A percentile compares a stretch with the other conserved stretches of the same genome.
phyloP scores from a whole-genome alignment of 129 eudicot species.

The Centaurea solstitialis region DNA sequence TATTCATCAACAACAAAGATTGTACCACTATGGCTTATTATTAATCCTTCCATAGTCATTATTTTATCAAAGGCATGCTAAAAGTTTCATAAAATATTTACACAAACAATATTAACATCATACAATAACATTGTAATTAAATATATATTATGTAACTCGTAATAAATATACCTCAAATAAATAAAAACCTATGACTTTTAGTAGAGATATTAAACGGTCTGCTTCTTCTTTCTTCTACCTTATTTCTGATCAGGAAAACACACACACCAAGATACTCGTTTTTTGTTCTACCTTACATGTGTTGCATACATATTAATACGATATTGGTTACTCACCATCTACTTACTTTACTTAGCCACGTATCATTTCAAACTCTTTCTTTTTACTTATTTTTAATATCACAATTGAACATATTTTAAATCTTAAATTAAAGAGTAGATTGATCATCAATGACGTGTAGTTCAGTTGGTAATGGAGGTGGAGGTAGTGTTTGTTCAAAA shows the following conservation, averaged over 20 bases:
- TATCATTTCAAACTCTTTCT: not conserved
- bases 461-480: too few species aligned
- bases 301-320: not conserved
- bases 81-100: not conserved
- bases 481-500: too few species aligned
- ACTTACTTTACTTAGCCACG: not conserved
- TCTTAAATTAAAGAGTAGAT: too few species aligned
- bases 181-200: not conserved
- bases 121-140: not conserved
- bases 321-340: not conserved
- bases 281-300: not conserved
- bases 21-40: not conserved
- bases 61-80: not conserved
- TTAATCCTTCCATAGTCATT: not conserved
- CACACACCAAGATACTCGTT: not conserved
- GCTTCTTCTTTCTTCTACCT: not conserved
- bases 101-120: not conserved
- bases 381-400: not conserved
- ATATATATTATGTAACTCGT: not conserved
- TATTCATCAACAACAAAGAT: not conserved
- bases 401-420: not conserved
- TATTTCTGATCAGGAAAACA: not conserved
- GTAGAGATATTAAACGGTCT: not conserved
- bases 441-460: too few species aligned
- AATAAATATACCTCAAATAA: not conserved